Base-by-base conservation (phyloP, 2,329 filamentous ascomycete species). In the Microcera coccophila region DNA sequence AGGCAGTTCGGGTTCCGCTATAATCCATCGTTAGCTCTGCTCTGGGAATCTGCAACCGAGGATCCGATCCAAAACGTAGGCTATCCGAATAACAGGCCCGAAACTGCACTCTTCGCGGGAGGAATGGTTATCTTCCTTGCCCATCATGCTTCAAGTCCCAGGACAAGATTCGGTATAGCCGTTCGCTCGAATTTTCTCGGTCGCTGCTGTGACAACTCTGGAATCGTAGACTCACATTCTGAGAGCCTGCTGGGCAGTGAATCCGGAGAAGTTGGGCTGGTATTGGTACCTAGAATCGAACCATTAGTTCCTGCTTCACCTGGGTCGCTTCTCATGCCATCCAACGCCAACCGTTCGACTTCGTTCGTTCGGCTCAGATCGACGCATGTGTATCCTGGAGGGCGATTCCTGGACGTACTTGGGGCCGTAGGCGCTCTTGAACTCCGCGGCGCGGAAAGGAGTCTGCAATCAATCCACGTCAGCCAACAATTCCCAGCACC, bases 371-470 rank as follows among this genome's bases (percentile, higher is more conserved):
- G 28, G 15, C 40, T 29, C 5, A 14, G 12, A 41, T 43, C 15
- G 17, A 17, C 37, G 32, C 12, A 18, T 36, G 5, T 10, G 28
- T 15, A 33, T 14, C 5, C 11, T 14, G 15, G 10, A 12, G 26
- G 37, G 28, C 26, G 48, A 5, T n/a, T 35, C 16, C 16, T 10
- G 20, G 20, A 63, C 64, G 68, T 78, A 84, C 81, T 82, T 84
- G 40, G 81, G 81, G 62, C 79, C 81, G 63, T 79, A 82, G 54
- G 74, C 70, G 69, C 78, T 83, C 69, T 75, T 76, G 74, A 81
- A 84, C 50, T 64, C 55, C 49, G 65, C 59, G 61, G 66, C 64
- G 65, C 65, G 69, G 62, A 68, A 54, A 59, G 69, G 68, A 63
- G 70, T 71, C 75, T 79, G 56, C 45, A 19, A 20, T 41, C 32